These are phyloP conservation scores for Phialemonium atrogriseum DNA, from an alignment of 2,329 filamentous ascomycete genomes.

Conservation along the genomic window DNA sequence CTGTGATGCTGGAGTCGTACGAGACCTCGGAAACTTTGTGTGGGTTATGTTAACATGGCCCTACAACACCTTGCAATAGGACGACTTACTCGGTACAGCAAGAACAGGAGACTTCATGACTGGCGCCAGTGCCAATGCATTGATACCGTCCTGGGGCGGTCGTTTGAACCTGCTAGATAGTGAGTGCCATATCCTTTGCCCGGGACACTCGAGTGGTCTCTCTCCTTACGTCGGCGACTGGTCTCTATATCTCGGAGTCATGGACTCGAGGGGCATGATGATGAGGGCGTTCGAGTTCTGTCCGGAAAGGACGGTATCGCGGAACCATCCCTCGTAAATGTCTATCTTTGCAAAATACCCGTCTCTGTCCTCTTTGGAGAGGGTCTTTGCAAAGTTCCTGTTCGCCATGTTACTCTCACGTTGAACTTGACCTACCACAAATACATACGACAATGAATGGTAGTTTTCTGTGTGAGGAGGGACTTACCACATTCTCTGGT, in stretches of 20 bases:
- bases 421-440: no score
- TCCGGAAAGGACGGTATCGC: neutral
- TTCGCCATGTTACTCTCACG: no score
- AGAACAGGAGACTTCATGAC: slow-evolving; percentile 3
- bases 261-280: slow-evolving; percentile 2
- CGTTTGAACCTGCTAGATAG: neutral
- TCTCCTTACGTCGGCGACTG: neutral
- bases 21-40: neutral
- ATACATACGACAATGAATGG: no score
- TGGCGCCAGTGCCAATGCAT: slow-evolving; percentile 1
- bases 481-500: no score
- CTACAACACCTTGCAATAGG: neutral
- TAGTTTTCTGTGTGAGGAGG: no score
- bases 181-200: no score
- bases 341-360: neutral
- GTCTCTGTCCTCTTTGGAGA: neutral
- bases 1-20: neutral
- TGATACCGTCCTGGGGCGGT: neutral
- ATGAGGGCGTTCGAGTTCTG: neutral
- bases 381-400: slow-evolving; percentile 1
- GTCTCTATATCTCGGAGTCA: neutral
- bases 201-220: no score
- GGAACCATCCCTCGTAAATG: slow-evolving; percentile 1
- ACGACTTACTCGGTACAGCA: slow-evolving; percentile 4
- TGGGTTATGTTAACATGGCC: neutral